Base-by-base conservation (phyloP, 164 flowering plant genomes). In the Liriodendron chinense region DNA sequence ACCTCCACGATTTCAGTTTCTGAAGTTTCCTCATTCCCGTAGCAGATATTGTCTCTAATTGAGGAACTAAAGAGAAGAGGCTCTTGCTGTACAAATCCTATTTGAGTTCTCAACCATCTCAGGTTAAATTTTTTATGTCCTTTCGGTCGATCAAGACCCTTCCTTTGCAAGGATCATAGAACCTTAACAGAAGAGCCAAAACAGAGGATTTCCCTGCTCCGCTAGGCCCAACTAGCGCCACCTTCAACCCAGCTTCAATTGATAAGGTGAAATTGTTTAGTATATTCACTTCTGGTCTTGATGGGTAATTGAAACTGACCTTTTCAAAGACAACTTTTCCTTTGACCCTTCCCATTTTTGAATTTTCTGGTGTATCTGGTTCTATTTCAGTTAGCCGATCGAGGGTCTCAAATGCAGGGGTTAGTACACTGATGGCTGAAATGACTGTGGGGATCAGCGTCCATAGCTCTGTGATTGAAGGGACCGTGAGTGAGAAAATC, bases 191-290 rank as follows among this genome's bases (percentile, higher is more conserved):
- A 67, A 92, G 89, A 21, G 91, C 85, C 28, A 90, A 76, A 72
- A 89, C 83, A 18, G 97, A 89, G 28, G 93, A 90, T 68, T 90
- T 92, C 10, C 93, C 93, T 20, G 90, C 88, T 77, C 93, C 93
- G 82, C 97, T 90, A 65, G 88, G 89, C n/a, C 94, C 94, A 26
- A 90, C 93, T 23, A 90, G 82, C 26, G 89, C 92, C 61, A 90
- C 88, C 73, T 80, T 88, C 63, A 76, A 76, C 63, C 90, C 90
- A 65, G 87, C 84, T 81, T 89, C 87, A 69, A 91, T 85, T 70
- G 74, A 57, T 70, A 90, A 72, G 73, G 80, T 84, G 78, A 89
- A 88, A 57, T 83, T 86, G 70, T 85, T 74, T 26, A 91, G 85
- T 49, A 85, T 78, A 24, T 75, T 82, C 66, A 89, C 84, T 76